Base-by-base conservation (phyloP, 208 protist species). In the Crithidia sp. region DNA sequence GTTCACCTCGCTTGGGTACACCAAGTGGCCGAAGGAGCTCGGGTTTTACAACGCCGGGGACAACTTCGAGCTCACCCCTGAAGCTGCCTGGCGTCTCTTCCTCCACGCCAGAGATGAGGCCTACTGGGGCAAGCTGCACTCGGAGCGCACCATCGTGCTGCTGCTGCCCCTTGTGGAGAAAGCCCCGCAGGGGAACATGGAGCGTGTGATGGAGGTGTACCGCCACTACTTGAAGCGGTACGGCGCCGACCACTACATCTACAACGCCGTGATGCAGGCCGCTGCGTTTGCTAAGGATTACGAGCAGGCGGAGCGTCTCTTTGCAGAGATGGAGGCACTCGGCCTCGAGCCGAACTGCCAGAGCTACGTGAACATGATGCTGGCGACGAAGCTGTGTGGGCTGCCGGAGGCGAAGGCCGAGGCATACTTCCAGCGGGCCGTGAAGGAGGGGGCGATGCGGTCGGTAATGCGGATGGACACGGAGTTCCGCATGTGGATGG, bases 351-450 rank as follows among this genome's bases (percentile, higher is more conserved):
- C 91, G 14, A 97, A 95, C 67, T 86, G 88, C 10, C 93, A 97
- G 73, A 94, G 86, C 28, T 97, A 95, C 68, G 81, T 97, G 19
- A 97, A 97, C 77, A 94, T 97, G 91, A 97, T 97, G 89, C 69
- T 97, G 17, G 93, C 89, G 0, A 71, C 77, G n/a, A 82, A 79
- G 53, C 83, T 95, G 12, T 76, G 79, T 45, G 84, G 84, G 5
- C 63, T 78, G 19, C 86, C 93, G 8, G 74, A 63, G 39, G 88
- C 93, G 67, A 85, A 88, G 77, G 72, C 69, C 5, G 88, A 94
- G 73, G 56, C 67, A 41, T 96, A 87, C 81, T 96, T 95, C 72
- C 78, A 81, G 45, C 82, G 94, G 37, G 93, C 82, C 17, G 78
- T 97, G 40, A 81, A 74, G 55, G 69, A 56, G 2, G 86, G 82